Percentiles rank a stretch among this genome's conserved stretches.
These are phyloP conservation scores for Zizania palustris DNA, from an alignment of 202 grass and related monocot species.

Conservation along the genomic window DNA sequence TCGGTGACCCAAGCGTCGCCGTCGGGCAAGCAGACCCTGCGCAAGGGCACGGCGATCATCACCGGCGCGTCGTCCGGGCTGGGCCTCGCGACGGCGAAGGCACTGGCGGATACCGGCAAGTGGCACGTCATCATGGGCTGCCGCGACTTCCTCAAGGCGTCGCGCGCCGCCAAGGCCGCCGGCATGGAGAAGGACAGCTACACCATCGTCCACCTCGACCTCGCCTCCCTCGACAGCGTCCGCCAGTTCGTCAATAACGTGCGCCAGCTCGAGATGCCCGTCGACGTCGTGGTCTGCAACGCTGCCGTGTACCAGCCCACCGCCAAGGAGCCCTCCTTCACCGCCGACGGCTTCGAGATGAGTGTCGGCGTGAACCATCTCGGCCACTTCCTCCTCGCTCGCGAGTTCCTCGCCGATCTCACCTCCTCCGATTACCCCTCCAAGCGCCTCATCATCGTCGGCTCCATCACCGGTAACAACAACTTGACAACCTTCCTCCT, in stretches of 20 bases:
- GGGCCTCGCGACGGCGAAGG: slow-evolving; percentile 90
- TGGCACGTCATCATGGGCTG: slow-evolving; percentile 97
- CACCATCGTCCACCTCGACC: slow-evolving; percentile 88
- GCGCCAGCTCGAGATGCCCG: slow-evolving; percentile 57
- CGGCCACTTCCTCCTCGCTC: slow-evolving; percentile 86
- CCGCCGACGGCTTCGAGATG: slow-evolving; percentile 91
- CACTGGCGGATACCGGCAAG: slow-evolving; percentile 75
- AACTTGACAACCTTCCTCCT: not conserved
- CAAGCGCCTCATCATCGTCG: slow-evolving; percentile 92
- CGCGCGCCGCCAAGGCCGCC: slow-evolving; percentile 68
- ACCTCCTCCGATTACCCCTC: slow-evolving; percentile 77
- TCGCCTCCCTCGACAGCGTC: slow-evolving; percentile 89
- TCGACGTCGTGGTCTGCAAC: slow-evolving; percentile 95
- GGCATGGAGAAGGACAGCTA: slow-evolving; percentile 87
- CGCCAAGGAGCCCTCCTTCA: slow-evolving; percentile 85
- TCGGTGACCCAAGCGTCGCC: slow-evolving; percentile 44
- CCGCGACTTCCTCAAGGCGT: slow-evolving; percentile 97
- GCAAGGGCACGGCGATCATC: slow-evolving; percentile 85
- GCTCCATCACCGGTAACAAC: slow-evolving; percentile 79
- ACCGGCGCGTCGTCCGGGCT: slow-evolving; percentile 93
- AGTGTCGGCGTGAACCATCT: slow-evolving; percentile 99
- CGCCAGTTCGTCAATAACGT: slow-evolving; percentile 76
- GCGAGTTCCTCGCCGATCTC: slow-evolving; percentile 67
- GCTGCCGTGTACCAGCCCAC: slow-evolving; percentile 91
- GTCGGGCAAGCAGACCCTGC: slow-evolving; percentile 74